phyloP scores from a whole-genome alignment of 1,284 basidiomycete genomes.

The Apiotrichum sp. region DNA sequence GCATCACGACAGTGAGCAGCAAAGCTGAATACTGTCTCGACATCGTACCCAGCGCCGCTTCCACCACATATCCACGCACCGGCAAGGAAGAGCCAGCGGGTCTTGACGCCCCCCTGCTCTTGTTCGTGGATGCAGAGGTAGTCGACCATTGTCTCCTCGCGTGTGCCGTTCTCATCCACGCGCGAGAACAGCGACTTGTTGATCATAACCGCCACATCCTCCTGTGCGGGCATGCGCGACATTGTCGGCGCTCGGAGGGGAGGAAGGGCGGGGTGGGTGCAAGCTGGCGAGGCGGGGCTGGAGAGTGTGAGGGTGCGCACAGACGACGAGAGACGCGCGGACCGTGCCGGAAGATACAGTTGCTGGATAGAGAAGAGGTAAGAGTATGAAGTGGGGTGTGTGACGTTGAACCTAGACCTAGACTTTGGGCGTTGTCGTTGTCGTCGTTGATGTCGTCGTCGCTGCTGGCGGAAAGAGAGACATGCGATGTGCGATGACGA shows the following conservation, averaged over 20 bases:
- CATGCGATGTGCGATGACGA: not conserved
- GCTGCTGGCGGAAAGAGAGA: not conserved
- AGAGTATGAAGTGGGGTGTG: no score
- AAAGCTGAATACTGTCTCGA: conserved; percentile 56
- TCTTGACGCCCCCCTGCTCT: conserved; percentile 61
- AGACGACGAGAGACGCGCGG: no score
- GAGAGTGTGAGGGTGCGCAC: no score
- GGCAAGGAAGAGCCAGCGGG: conserved; percentile 77
- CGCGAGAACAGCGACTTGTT: conserved; percentile 75
- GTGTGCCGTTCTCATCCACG: conserved; percentile 54
- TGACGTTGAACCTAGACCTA: no score
- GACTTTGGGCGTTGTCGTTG: no score
- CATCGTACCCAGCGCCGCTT: not conserved
- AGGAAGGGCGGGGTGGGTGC: no score
- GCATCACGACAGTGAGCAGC: no score
- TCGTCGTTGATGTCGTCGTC: not conserved
- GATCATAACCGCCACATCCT: conserved; percentile 54
- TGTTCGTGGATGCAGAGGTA: conserved; percentile 86
- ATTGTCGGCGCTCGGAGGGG: not conserved
- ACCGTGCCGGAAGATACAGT: no score
- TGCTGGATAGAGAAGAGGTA: no score
- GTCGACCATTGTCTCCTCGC: conserved; percentile 71
- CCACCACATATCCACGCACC: conserved; percentile 55
- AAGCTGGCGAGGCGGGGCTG: no score
- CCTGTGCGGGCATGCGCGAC: not conserved